phyloP scores from a whole-genome alignment of 2,329 filamentous ascomycete species.

The Pseudogymnoascus sp. region DNA sequence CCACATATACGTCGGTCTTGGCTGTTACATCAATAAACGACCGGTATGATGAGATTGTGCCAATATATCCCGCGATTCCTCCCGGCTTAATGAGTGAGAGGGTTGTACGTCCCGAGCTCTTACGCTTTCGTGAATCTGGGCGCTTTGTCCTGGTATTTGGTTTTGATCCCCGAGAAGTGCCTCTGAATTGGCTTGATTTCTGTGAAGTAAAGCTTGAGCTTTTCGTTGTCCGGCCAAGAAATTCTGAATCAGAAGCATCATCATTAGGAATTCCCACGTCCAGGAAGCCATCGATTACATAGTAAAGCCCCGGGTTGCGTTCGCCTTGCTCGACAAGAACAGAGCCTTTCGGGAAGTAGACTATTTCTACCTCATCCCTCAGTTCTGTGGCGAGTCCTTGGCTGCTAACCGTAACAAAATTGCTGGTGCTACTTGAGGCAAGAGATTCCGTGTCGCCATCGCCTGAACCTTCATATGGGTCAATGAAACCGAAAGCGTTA shows the following conservation, averaged over 20 bases:
- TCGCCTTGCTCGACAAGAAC: conserved; percentile 95
- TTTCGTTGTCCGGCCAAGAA: conserved; percentile 21
- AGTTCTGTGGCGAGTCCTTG: conserved; percentile 69
- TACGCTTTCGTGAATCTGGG: conserved; percentile 40
- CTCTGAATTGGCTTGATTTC: conserved; percentile 36
- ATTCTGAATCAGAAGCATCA: conserved; percentile 24
- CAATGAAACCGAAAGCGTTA: conserved; percentile 86
- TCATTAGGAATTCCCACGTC: conserved; percentile 81
- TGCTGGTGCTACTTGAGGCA: conserved; percentile 60
- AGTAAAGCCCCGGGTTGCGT: conserved; percentile 92
- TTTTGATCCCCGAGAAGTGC: conserved; percentile 29
- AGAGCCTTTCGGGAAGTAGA: conserved; percentile 91
- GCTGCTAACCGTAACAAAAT: conserved; percentile 51
- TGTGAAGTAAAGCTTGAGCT: conserved; percentile 11
- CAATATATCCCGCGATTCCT: conserved; percentile 87
- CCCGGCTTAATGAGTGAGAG: conserved; percentile 91
- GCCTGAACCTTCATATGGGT: conserved; percentile 66
- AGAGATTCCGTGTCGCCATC: conserved; percentile 86
- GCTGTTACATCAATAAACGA: conserved; percentile 96
- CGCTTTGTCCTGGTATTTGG: conserved; percentile 16
- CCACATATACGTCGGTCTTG: conserved; percentile 97
- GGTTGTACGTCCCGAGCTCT: conserved; percentile 54
- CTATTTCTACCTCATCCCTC: conserved; percentile 89
- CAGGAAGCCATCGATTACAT: conserved; percentile 93
- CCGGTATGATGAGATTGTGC: conserved; percentile 87